phyloP scores from a whole-genome alignment of 2,329 filamentous ascomycete genomes.

The Colletotrichum scovillei region DNA sequence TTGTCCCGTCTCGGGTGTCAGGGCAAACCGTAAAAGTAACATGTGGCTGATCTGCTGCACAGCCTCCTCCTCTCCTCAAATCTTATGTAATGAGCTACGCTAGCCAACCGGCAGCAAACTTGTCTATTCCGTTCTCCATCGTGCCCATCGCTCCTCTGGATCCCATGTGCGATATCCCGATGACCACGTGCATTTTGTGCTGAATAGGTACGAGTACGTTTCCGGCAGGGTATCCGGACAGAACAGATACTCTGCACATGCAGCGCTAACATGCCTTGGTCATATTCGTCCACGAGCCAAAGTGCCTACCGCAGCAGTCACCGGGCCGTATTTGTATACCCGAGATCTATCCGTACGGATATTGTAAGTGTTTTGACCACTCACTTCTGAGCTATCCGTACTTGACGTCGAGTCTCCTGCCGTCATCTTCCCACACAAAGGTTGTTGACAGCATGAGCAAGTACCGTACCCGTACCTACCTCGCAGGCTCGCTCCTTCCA shows the following conservation, averaged over 20 bases:
- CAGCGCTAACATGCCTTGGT: not conserved
- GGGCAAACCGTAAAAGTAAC: too few species aligned
- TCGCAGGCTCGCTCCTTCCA: not conserved
- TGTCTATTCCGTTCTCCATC: not conserved
- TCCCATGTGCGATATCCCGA: conserved; percentile 37
- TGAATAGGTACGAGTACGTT: not conserved
- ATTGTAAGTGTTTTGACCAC: too few species aligned
- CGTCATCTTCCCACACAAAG: too few species aligned
- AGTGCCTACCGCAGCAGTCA: not conserved
- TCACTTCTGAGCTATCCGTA: too few species aligned
- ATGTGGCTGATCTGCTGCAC: too few species aligned
- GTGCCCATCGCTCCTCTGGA: conserved; percentile 23
- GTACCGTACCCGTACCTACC: not conserved
- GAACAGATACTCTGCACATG: not conserved
- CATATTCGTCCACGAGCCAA: not conserved
- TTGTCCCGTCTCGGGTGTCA: too few species aligned
- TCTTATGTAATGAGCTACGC: not conserved
- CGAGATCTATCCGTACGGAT: too few species aligned
- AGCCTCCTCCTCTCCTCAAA: too few species aligned
- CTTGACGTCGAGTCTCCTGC: not conserved
- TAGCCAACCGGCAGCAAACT: not conserved
- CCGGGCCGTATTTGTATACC: not conserved
- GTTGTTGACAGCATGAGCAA: not conserved
- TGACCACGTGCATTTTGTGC: conserved; percentile 29
- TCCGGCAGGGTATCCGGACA: not conserved